Evolutionary conservation across 768 basidiomycete species (phyloP).

Genomic region (Pulveroboletus sp.): DNA sequence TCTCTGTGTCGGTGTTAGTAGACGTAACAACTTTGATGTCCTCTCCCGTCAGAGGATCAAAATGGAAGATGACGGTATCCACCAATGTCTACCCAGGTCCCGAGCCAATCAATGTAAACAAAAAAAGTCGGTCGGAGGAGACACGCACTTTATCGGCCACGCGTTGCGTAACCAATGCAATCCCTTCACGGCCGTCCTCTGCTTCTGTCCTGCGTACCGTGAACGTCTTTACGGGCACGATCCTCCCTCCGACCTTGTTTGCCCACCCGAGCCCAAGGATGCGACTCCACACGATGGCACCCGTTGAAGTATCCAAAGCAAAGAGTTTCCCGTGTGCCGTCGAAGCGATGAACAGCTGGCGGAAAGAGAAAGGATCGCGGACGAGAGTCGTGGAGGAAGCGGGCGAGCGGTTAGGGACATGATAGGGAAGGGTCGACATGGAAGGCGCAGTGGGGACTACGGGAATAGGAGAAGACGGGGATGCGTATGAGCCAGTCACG

Average conservation of each 20-base stretch:
- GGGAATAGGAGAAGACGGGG: constrained; percentile 38
- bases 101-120: constrained; percentile 5
- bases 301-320: constrained; percentile 77
- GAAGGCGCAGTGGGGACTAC: background rate
- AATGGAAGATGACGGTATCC: constrained; percentile 72
- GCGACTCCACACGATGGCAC: constrained; percentile 75
- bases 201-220: constrained; percentile 34
- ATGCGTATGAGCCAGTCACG: constrained; percentile 60
- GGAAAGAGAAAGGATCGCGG: constrained; percentile 83
- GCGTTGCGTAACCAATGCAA: constrained; percentile 60
- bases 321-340: constrained; percentile 73
- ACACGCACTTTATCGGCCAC: constrained; percentile 56
- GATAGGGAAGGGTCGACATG: constrained; percentile 17
- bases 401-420: constrained; percentile 22
- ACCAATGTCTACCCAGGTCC: constrained; percentile 45
- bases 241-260: constrained; percentile 47
- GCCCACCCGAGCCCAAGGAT: constrained; percentile 73
- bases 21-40: constrained; percentile 36
- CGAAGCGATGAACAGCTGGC: constrained; percentile 73
- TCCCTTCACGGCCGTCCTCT: constrained; percentile 38
- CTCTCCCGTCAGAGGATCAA: constrained; percentile 78
- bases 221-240: constrained; percentile 61
- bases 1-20: constrained; percentile 4
- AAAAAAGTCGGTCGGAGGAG: background rate
- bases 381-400: constrained; percentile 38